Evolutionary conservation across 352 stramenopile species (phyloP).

Genomic region (Phytopythium ostracodes): DNA sequence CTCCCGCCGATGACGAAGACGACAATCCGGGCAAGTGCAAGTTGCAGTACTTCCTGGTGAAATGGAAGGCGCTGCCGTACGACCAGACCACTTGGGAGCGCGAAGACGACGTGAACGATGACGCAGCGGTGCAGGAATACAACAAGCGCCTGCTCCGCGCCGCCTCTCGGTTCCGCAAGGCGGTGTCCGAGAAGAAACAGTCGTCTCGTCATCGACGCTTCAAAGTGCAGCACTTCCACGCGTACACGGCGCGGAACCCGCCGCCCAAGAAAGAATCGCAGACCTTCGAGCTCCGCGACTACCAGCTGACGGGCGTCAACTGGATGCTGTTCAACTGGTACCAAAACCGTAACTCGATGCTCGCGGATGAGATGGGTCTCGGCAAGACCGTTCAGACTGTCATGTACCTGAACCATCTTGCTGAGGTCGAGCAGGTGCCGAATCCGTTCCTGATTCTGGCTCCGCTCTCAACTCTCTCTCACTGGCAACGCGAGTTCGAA

Average conservation of each 20-base stretch:
- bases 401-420: constrained; percentile 95
- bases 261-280: constrained; percentile 59
- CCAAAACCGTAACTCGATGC: constrained; percentile 96
- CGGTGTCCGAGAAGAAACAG: constrained; percentile 35
- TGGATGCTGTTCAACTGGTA: constrained; percentile 99
- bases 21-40: constrained; percentile 16
- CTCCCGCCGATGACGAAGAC: constrained; percentile 37
- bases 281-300: constrained; percentile 92
- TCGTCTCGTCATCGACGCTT: background rate
- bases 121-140: constrained; percentile 80
- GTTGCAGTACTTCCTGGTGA: constrained; percentile 96
- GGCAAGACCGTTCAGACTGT: constrained; percentile 96
- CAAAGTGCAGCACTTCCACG: constrained; percentile 62
- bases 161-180: constrained; percentile 46
- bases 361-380: constrained; percentile 99
- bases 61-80: constrained; percentile 98
- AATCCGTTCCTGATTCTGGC: constrained; percentile 98
- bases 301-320: constrained; percentile 99
- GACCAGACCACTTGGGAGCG: constrained; percentile 98
- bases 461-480: constrained; percentile 95
- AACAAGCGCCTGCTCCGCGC: constrained; percentile 54
- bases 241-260: constrained; percentile 55
- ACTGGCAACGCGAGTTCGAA: constrained; percentile 96
- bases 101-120: constrained; percentile 93
- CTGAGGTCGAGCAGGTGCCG: constrained; percentile 90